phyloP scores from a whole-genome alignment of 805 yeast genomes.

The Kregervanrija fluxuum region DNA sequence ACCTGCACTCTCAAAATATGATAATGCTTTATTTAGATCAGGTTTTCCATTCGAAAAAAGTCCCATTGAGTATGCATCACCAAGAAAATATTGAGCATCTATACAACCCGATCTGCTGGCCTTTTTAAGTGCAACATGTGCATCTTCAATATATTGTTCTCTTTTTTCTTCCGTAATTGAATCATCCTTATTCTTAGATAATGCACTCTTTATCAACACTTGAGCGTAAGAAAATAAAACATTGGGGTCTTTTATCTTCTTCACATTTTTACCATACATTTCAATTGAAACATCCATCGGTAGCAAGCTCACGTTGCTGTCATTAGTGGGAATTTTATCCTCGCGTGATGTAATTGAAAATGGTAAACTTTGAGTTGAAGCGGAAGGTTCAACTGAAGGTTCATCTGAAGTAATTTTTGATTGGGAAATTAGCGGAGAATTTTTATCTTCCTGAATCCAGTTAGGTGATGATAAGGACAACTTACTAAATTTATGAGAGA shows the following conservation, averaged over 20 bases:
- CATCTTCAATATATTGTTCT: slow-evolving; percentile 66
- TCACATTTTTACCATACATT: slow-evolving; percentile 78
- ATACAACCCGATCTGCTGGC: slow-evolving; percentile 33
- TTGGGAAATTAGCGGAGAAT: too few relatives aligned
- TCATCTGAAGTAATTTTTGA: too few relatives aligned
- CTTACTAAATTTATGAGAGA: too few relatives aligned
- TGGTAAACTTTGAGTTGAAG: too few relatives aligned
- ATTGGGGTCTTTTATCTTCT: slow-evolving; percentile 75
- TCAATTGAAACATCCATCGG: slow-evolving; percentile 61
- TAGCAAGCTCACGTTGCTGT: slow-evolving; percentile 24
- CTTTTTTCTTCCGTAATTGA: slow-evolving; percentile 28
- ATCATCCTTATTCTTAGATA: slow-evolving; percentile 8
- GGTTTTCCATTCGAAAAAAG: slow-evolving; percentile 59
- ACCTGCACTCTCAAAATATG: slow-evolving; percentile 80
- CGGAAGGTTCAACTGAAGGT: too few relatives aligned
- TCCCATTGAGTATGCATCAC: slow-evolving; percentile 84
- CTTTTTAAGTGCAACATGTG: slow-evolving; percentile 47
- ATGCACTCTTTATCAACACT: slow-evolving; percentile 43
- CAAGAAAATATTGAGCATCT: slow-evolving; percentile 88
- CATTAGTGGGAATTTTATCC: not conserved
- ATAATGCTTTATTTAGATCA: slow-evolving; percentile 70
- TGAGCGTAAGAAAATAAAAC: slow-evolving; percentile 89
- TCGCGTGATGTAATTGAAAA: not conserved
- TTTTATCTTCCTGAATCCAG: too few relatives aligned
- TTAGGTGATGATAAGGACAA: too few relatives aligned